phyloP scores from a whole-genome alignment of 2,329 filamentous ascomycete species.

The Rutstroemia sp. region DNA sequence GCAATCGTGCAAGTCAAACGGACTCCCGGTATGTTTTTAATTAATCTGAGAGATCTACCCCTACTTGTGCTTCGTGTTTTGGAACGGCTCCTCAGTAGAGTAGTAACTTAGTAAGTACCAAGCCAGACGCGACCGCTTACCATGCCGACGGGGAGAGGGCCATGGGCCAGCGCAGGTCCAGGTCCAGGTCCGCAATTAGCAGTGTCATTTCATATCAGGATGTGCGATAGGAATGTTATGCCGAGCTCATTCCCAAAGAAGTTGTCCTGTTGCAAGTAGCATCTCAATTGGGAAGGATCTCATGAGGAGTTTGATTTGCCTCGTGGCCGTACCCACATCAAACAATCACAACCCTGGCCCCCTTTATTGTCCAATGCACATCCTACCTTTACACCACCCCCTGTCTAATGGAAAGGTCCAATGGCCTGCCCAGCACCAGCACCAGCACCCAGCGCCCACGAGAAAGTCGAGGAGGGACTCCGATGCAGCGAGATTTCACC shows the following conservation, averaged over 20 bases:
- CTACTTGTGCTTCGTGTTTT: slow-evolving; percentile 11
- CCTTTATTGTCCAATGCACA: slow-evolving; percentile 1
- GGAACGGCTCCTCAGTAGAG: slow-evolving; percentile 16
- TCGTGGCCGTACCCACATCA: slow-evolving; percentile 8
- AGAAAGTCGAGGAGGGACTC: too few relatives aligned
- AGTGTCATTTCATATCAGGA: slow-evolving; percentile 25
- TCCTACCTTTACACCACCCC: not conserved
- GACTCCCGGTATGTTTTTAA: slow-evolving; percentile 24
- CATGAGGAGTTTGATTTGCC: slow-evolving; percentile 1
- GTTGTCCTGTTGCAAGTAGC: not conserved
- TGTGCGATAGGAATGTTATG: slow-evolving; percentile 4
- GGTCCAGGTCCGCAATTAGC: slow-evolving; percentile 11
- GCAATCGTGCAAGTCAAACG: slow-evolving; percentile 13
- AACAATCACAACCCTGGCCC: not conserved
- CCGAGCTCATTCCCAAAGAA: slow-evolving; percentile 1
- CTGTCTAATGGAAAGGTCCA: not conserved
- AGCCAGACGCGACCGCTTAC: slow-evolving; percentile 12
- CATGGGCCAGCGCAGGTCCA: not conserved
- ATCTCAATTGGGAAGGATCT: slow-evolving; percentile 8
- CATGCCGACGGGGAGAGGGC: not conserved
- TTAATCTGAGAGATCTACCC: slow-evolving; percentile 21
- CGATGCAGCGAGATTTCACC: not conserved
- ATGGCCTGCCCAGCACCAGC: too few relatives aligned
- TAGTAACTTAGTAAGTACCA: slow-evolving; percentile 13
- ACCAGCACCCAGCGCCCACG: too few relatives aligned